These are phyloP conservation scores for Pseudocercospora macadamiae DNA, from an alignment of 2,329 filamentous ascomycete species.

Conservation along the genomic window DNA sequence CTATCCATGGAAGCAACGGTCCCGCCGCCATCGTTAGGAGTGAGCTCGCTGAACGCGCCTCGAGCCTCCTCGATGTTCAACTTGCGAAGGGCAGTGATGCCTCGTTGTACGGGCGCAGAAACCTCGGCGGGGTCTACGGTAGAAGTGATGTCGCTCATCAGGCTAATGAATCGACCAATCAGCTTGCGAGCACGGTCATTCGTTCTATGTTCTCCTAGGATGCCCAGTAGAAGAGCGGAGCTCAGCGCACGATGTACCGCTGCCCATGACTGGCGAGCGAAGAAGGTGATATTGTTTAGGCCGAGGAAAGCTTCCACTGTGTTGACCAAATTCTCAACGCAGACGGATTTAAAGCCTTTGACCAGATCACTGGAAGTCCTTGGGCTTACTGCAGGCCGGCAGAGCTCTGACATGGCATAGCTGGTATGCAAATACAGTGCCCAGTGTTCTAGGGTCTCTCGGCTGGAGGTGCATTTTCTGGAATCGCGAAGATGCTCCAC, in stretches of 20 bases:
- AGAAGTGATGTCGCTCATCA: conserved; percentile 52
- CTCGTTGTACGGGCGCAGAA: conserved; percentile 51
- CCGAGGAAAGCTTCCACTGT: conserved; percentile 64
- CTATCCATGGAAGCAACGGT: conserved; percentile 11
- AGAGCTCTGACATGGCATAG: conserved; percentile 65
- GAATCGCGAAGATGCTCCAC: conserved; percentile 61
- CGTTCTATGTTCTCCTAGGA: conserved; percentile 52
- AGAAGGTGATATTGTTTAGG: conserved; percentile 52
- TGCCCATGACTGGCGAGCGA: conserved; percentile 44
- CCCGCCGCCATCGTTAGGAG: conserved; percentile 15
- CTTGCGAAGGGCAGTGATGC: conserved; percentile 49
- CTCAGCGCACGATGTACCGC: conserved; percentile 45
- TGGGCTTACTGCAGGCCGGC: conserved; percentile 62
- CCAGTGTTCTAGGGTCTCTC: conserved; percentile 62
- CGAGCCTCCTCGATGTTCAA: conserved; percentile 37
- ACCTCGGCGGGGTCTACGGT: conserved; percentile 52
- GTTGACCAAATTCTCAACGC: conserved; percentile 59
- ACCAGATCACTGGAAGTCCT: conserved; percentile 49
- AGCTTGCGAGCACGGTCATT: conserved; percentile 51
- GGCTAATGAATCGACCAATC: conserved; percentile 50
- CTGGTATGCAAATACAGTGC: conserved; percentile 64
- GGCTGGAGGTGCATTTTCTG: conserved; percentile 49
- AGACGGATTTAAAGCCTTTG: conserved; percentile 56
- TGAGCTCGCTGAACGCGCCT: conserved; percentile 14
- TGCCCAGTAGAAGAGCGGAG: conserved; percentile 40